A percentile compares a stretch with the other conserved stretches of the same genome.
These are phyloP conservation scores for Dryas integrifolia DNA, from an alignment of 331 rosid species.

Conservation along the genomic window DNA sequence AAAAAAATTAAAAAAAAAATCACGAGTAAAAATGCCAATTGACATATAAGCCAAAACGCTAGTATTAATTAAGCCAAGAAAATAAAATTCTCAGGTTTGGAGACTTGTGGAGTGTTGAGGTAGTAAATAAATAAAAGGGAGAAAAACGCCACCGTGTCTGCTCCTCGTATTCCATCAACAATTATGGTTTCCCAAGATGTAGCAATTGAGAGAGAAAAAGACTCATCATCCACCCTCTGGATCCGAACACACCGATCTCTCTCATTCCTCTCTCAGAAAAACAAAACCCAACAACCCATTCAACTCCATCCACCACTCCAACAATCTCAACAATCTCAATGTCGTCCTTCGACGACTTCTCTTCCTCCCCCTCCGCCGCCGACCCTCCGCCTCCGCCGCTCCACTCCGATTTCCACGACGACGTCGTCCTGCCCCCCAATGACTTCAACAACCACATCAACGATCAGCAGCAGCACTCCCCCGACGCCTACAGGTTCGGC, in stretches of 20 bases:
- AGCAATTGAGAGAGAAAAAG: not conserved
- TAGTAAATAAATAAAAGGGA: too few relatives aligned
- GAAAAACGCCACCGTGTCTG: not conserved
- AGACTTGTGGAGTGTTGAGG: too few relatives aligned
- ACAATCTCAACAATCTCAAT: conserved; percentile 7
- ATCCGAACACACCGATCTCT: conserved; percentile 1
- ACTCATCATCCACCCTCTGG: conserved; percentile 13
- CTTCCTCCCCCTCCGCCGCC: conserved; percentile 23
- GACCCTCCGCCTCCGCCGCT: conserved; percentile 29
- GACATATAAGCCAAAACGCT: too few relatives aligned
- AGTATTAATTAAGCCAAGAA: too few relatives aligned
- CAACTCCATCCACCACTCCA: too few relatives aligned
- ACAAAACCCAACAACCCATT: too few relatives aligned
- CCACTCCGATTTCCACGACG: conserved; percentile 30
- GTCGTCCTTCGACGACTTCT: conserved; percentile 51
- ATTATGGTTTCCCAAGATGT: not conserved
- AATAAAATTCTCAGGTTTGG: too few relatives aligned
- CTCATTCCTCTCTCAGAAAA: not conserved
- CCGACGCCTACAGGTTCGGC: conserved; percentile 46
- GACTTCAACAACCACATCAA: conserved; percentile 6
- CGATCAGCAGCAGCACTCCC: conserved; percentile 33
- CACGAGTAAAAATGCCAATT: too few relatives aligned
- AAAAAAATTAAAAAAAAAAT: too few relatives aligned
- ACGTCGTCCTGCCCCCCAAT: conserved; percentile 12
- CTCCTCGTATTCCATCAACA: not conserved